Evolutionary conservation across 2,329 filamentous ascomycete genomes (phyloP), one percentile per base, ranked within the genome.

Genomic region (Botrytis galanthina): DNA sequence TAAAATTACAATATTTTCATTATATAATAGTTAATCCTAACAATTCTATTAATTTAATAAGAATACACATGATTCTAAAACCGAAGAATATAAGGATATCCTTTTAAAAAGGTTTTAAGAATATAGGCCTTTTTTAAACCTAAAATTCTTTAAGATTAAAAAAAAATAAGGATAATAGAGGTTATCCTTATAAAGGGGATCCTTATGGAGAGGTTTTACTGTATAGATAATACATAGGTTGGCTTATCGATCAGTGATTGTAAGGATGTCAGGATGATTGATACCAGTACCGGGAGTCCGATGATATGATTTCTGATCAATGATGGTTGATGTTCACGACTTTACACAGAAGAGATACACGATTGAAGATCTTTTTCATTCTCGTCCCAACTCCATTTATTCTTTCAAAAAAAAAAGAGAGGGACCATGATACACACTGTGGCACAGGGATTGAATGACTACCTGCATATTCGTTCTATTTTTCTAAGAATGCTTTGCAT

Each of bases 241-340:
- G 16, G 48, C 64, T 68, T 68, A 57, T 57, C 64, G 46, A 68
- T 68, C 57, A 68, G 64, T 16, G 39, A 42, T 9, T 10, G 37
- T 60, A 29, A 14, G 7, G 32, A 26, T 12, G 35, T 16, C 14
- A 14, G 32, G 10, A 51, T 26, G 46, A 20, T 35, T 35, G 9
- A 59, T 26, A 20, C 20, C 16, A 12, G 10, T 14, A 14, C 29
- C 9, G 26, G 4, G 6, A 14, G 51, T 54, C 51, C 1, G 26
- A 29, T 57, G 51, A 18, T 57, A 29, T 57, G 51, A 18, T 57
- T 57, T 16, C 51, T 29, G 26, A 12, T 12, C n/a, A 14, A 42
- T 42, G 42, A 44, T 44, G 42, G 1, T 42, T 42, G 39, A 14
- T 54, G 12, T 26, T 51, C 22, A 51, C 12, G 46, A 51, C 26